phyloP scores from a whole-genome alignment of 2,329 filamentous ascomycete species.

The Scolecobasidium constrictum region DNA sequence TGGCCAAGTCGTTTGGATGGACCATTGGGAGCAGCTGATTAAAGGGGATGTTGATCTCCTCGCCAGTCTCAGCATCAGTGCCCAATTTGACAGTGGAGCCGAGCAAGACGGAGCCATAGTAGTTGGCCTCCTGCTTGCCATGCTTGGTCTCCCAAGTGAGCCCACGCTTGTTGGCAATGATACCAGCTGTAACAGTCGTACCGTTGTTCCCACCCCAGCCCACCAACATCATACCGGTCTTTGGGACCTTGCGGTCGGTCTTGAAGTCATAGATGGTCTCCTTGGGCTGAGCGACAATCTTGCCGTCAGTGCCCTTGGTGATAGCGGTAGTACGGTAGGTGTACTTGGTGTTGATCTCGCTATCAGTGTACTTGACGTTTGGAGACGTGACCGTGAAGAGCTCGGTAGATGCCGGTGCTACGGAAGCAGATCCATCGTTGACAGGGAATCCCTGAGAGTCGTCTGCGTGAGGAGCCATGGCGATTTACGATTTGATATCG shows the following conservation, averaged over 20 bases:
- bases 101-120: conserved; percentile 98
- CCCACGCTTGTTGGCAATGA: conserved; percentile 83
- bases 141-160: conserved; percentile 92
- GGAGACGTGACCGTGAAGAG: conserved; percentile 84
- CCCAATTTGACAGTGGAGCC: conserved; percentile 94
- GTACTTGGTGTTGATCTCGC: conserved; percentile 86
- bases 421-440: conserved; percentile 33
- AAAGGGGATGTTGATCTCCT: conserved; percentile 95
- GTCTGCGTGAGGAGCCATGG: conserved; percentile 92
- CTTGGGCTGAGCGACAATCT: conserved; percentile 73
- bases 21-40: conserved; percentile 91
- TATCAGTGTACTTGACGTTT: conserved; percentile 83
- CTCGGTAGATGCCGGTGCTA: conserved; percentile 39
- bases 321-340: conserved; percentile 91
- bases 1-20: conserved; percentile 87
- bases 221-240: conserved; percentile 93
- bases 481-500: conserved; percentile 21
- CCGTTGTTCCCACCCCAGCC: conserved; percentile 98
- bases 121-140: conserved; percentile 76
- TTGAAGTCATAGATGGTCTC: conserved; percentile 96
- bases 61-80: conserved; percentile 67
- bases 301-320: conserved; percentile 58
- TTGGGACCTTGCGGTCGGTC: conserved; percentile 85
- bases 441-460: conserved; percentile 41
- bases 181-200: conserved; percentile 90